Evolutionary conservation across 768 basidiomycete genomes (phyloP).

Genomic region (Glaciozyma antarctica): DNA sequence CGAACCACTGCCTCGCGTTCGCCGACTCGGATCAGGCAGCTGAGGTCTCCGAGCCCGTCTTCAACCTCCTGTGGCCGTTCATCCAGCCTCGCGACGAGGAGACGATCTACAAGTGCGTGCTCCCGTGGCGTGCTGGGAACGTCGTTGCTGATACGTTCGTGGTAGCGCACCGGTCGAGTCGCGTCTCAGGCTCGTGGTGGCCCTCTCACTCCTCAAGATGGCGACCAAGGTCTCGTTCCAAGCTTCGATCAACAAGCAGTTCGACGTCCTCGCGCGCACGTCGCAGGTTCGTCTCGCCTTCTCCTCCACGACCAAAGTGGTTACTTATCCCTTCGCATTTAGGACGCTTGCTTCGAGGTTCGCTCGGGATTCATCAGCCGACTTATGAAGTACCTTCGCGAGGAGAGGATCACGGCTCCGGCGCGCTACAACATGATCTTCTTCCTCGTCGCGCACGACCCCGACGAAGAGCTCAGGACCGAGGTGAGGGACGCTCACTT

Average conservation of each 20-base stretch:
- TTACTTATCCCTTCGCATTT: constrained; percentile 5
- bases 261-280: constrained; percentile 59
- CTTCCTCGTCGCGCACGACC: constrained; percentile 83
- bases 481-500: constrained; percentile 6
- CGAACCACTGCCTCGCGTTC: constrained; percentile 68
- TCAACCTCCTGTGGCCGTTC: constrained; percentile 66
- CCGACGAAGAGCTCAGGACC: constrained; percentile 55
- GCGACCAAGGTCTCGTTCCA: constrained; percentile 52
- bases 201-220: constrained; percentile 68
- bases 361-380: constrained; percentile 69
- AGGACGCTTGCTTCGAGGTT: constrained; percentile 86
- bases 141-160: constrained; percentile 39
- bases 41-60: constrained; percentile 61
- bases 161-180: constrained; percentile 50
- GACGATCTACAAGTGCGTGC: constrained; percentile 46
- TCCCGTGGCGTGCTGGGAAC: background rate
- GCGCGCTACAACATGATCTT: constrained; percentile 67
- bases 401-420: constrained; percentile 51
- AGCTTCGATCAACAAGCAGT: constrained; percentile 51
- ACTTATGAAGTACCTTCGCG: constrained; percentile 54
- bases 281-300: constrained; percentile 54
- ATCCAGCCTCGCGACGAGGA: constrained; percentile 47
- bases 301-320: background rate
- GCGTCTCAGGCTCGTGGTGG: constrained; percentile 74
- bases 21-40: constrained; percentile 49